Evolutionary conservation across 768 basidiomycete genomes (phyloP).

Genomic region (Rossbeevera mucosa): DNA sequence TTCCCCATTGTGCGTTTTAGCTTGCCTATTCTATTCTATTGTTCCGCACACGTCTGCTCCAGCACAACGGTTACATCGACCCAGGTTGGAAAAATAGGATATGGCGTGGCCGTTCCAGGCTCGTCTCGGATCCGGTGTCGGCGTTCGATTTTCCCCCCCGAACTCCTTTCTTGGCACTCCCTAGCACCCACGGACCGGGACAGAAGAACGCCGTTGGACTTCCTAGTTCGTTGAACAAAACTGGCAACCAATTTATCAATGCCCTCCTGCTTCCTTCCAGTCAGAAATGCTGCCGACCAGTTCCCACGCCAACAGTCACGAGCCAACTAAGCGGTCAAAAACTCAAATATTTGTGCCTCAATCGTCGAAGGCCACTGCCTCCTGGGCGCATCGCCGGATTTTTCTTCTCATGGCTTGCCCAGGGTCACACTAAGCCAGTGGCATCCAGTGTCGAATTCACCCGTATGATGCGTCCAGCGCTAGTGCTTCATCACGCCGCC

Average conservation of each 20-base stretch:
- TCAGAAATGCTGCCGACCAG: neutral
- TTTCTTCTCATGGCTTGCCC: conserved; percentile 2
- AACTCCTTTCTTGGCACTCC: neutral
- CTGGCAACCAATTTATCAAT: neutral
- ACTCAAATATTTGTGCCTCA: conserved; percentile 5
- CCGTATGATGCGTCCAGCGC: neutral
- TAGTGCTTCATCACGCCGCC: neutral
- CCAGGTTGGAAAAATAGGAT: neutral
- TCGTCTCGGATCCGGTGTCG: neutral
- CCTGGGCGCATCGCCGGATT: neutral
- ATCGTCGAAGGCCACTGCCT: neutral
- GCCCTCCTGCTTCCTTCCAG: neutral
- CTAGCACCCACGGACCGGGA: conserved; percentile 1
- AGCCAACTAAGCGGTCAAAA: conserved; percentile 1
- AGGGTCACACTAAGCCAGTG: conserved; percentile 3
- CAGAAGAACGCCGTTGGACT: neutral
- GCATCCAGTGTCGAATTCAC: neutral
- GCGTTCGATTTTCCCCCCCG: neutral
- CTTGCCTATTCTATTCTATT: conserved; percentile 2
- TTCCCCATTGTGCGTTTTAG: neutral
- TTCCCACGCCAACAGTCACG: conserved; percentile 12
- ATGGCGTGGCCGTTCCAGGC: neutral
- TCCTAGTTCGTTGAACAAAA: neutral
- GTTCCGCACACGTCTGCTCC: conserved; percentile 4
- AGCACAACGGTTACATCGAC: conserved; percentile 1